Evolutionary conservation across 306 rosid genomes (phyloP).

Genomic region (Trifolium fragiferum): DNA sequence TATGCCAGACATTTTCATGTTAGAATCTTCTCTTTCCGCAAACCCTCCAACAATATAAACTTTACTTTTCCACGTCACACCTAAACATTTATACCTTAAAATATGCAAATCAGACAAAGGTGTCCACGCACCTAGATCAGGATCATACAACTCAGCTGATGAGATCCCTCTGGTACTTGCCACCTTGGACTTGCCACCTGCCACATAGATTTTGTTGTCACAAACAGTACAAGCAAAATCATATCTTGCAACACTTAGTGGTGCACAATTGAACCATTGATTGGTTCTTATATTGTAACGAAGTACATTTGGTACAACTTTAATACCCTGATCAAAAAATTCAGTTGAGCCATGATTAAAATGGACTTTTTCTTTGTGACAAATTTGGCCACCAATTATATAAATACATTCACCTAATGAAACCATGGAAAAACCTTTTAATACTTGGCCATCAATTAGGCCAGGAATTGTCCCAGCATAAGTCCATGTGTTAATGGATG

Average conservation of each 20-base stretch:
- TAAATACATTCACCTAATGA: constrained; percentile 55
- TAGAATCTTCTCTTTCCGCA: constrained; percentile 41
- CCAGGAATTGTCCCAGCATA: constrained; percentile 53
- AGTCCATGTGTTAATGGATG: constrained; percentile 64
- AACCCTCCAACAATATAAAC: constrained; percentile 64
- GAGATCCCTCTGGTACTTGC: constrained; percentile 48
- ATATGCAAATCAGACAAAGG: constrained; percentile 51
- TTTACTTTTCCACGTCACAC: constrained; percentile 63
- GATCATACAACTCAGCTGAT: constrained; percentile 55
- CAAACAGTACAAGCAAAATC: constrained; percentile 63
- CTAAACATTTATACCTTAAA: constrained; percentile 61
- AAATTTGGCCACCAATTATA: constrained; percentile 67
- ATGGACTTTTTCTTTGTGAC: constrained; percentile 51
- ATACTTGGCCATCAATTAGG: constrained; percentile 47
- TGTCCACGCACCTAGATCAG: constrained; percentile 46
- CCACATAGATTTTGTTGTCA: constrained; percentile 64
- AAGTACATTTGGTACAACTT: constrained; percentile 53
- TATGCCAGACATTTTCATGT: constrained; percentile 41
- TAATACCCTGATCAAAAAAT: constrained; percentile 49
- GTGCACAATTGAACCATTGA: constrained; percentile 57
- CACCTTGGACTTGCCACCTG: constrained; percentile 57
- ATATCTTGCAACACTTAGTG: constrained; percentile 50
- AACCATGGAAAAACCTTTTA: constrained; percentile 67
- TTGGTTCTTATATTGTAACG: constrained; percentile 56
- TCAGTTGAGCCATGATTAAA: constrained; percentile 43